These are phyloP conservation scores for Cutaneotrichosporon dermatis DNA, from an alignment of 1,284 basidiomycete species.

Conservation along the genomic window DNA sequence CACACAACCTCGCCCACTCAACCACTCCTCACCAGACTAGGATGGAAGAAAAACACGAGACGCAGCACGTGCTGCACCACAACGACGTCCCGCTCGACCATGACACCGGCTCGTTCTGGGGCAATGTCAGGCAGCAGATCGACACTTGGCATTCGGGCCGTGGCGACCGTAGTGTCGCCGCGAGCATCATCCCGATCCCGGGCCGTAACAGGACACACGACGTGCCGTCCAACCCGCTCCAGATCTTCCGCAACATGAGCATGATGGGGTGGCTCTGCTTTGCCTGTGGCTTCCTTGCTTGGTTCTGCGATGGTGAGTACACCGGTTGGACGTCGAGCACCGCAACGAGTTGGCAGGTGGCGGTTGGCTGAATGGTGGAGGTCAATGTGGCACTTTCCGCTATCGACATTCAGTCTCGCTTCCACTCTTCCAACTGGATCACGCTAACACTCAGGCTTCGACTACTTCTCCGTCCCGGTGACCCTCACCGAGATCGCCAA, in stretches of 20 bases:
- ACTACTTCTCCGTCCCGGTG: constrained; percentile 20
- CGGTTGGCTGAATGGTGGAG: neutral
- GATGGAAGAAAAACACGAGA: neutral
- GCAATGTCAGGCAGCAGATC: constrained; percentile 24
- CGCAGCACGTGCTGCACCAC: neutral
- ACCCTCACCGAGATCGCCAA: constrained; percentile 55
- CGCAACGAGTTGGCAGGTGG: neutral
- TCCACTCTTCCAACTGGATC: no score
- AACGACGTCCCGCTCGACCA: neutral
- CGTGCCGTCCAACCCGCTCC: constrained; percentile 43
- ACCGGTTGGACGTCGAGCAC: constrained; percentile 3
- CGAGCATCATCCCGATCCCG: constrained; percentile 30
- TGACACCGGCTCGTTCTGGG: constrained; percentile 3
- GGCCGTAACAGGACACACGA: constrained; percentile 7
- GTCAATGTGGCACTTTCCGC: no score
- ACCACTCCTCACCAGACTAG: neutral
- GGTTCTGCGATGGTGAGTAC: constrained; percentile 50
- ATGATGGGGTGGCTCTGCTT: constrained; percentile 33
- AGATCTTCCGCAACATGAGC: constrained; percentile 35
- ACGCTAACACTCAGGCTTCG: constrained; percentile 19
- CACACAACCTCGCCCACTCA: neutral
- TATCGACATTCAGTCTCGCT: no score
- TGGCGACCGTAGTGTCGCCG: constrained; percentile 28
- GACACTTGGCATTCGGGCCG: constrained; percentile 38
- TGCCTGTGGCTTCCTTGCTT: constrained; percentile 57